Evolutionary conservation across 179 eudicot species (phyloP), one percentile per base, ranked within the genome.

Genomic region (Drosera spatulata): DNA sequence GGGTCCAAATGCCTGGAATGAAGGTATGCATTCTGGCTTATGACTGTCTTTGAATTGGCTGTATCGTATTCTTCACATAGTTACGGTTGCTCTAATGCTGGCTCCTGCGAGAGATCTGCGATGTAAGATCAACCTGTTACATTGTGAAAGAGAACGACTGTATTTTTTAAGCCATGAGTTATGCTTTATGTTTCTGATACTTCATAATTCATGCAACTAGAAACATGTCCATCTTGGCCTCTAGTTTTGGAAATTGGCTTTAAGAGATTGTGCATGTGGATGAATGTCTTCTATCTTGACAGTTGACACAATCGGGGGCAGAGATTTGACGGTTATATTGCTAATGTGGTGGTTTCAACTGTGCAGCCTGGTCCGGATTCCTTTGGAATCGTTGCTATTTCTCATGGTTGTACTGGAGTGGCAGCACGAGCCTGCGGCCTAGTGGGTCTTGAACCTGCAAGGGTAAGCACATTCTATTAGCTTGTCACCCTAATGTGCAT

Each of bases 1-100:
- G 99, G 99, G 96, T 93, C 75, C 99, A 84, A 77, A 93, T 93
- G 99, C 95, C 95, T 84, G 99, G 96, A 85, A 93, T 93, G 99
- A 93, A 93, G 99, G 99, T 93, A 22, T 22, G 0, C 33, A 22
- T 22, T 22, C 33, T 22, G 0, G 33, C 33, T 22, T 22, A 22
- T 22, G 33, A 22, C 33, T 22, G 33, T 0, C 33, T 22, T 22
- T 22, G 33, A 22, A 22, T 0, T 22, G 33, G 33, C 33, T 22
- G 33, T 22, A 22, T 22, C 33, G 33, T 22, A 22, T 22, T 22
- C 33, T 22, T 22, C 33, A 1, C 33, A 22, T 22, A 22, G 33
- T 22, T 22, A 22, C 33, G 33, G 33, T 22, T 22, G 33, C 33
- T 22, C 33, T 22, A 22, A 22, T 22, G 1, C 33, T 22, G 33